phyloP scores from a whole-genome alignment of 106 monocot species.

The Triglochin maritima region DNA sequence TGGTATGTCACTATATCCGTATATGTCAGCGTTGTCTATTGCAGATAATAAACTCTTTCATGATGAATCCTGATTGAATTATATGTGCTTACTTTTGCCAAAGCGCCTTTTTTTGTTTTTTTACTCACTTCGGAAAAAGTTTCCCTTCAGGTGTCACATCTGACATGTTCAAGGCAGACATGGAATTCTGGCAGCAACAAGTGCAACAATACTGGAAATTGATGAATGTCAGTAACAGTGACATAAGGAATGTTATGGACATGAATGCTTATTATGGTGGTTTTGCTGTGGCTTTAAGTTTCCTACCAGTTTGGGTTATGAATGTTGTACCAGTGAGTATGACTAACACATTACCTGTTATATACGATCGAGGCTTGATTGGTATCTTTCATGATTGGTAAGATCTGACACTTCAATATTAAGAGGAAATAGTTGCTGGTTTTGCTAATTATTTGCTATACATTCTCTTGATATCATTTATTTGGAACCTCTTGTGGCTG shows the following conservation, averaged over 20 bases:
- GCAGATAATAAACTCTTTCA: too few relatives aligned
- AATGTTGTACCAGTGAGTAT: conserved; percentile 74
- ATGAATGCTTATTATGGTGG: conserved; percentile 97
- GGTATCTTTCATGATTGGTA: conserved; percentile 97
- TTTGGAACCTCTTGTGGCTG: not conserved
- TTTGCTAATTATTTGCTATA: not conserved
- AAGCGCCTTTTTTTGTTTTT: too few relatives aligned
- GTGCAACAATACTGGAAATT: conserved; percentile 67
- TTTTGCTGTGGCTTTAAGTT: conserved; percentile 74
- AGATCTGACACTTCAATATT: conserved; percentile 8
- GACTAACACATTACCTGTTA: conserved; percentile 63
- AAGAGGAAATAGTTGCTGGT: not conserved
- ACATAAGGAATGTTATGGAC: conserved; percentile 86
- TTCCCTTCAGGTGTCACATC: conserved; percentile 41
- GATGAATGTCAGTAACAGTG: conserved; percentile 39
- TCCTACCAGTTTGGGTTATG: conserved; percentile 86
- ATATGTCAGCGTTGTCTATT: too few relatives aligned
- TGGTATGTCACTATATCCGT: too few relatives aligned
- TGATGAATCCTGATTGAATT: too few relatives aligned
- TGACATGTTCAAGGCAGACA: conserved; percentile 38
- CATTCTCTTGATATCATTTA: not conserved
- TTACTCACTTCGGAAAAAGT: not conserved
- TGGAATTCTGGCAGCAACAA: conserved; percentile 63
- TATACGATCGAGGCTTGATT: conserved; percentile 91
- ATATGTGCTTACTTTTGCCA: too few relatives aligned